phyloP scores from a whole-genome alignment of 306 rosid species.

The Dryas drummondii region DNA sequence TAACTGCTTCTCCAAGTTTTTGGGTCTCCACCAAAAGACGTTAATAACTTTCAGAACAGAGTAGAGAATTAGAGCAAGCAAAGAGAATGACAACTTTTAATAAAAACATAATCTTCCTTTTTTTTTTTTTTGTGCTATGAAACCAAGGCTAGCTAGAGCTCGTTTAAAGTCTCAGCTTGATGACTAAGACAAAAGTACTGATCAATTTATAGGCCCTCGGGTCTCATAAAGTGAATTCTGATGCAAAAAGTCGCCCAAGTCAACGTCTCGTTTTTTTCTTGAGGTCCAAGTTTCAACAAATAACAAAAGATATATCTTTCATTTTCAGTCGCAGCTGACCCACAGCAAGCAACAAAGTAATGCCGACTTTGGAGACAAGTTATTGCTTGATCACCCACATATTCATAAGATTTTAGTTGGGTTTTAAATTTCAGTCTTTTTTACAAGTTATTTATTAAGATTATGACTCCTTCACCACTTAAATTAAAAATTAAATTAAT shows the following conservation, averaged over 20 bases:
- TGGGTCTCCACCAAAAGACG: conserved; percentile 43
- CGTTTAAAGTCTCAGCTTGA: too few relatives aligned
- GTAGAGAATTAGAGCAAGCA: conserved; percentile 10
- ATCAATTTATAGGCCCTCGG: background rate
- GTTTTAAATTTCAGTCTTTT: too few relatives aligned
- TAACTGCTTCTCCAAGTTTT: conserved; percentile 26
- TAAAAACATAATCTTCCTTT: conserved; percentile 30
- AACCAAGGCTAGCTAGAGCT: background rate
- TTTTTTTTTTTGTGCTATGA: background rate
- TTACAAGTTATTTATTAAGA: too few relatives aligned
- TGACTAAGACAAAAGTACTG: background rate
- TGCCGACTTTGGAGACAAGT: too few relatives aligned
- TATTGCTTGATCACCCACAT: too few relatives aligned
- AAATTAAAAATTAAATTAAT: too few relatives aligned
- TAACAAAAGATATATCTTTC: background rate
- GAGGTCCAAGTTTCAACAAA: background rate
- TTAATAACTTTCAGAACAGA: conserved; percentile 22
- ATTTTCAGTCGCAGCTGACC: background rate
- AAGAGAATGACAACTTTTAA: conserved; percentile 19
- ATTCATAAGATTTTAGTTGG: too few relatives aligned
- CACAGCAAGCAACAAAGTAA: too few relatives aligned
- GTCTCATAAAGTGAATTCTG: too few relatives aligned
- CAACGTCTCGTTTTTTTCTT: background rate
- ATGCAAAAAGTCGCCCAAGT: background rate
- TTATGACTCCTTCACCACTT: too few relatives aligned